Base-by-base conservation (phyloP, 495 filamentous ascomycete species). In the Aspergillus baeticus region DNA sequence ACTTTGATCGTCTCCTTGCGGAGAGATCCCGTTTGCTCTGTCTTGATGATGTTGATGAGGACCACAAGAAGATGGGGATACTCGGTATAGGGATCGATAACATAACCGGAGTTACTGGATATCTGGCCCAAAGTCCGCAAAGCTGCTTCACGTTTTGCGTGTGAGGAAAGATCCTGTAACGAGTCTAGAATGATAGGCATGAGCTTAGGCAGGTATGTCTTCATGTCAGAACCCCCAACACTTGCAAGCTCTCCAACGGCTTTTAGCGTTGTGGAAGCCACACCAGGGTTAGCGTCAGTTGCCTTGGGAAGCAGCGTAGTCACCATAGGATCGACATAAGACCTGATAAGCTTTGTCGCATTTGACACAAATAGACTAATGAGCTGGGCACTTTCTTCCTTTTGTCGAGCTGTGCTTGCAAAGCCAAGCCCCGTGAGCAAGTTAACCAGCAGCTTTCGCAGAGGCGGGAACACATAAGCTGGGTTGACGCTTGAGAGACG, bases 171-270 rank as follows among this genome's bases (percentile, higher is more conserved):
- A 65, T 98, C 94, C 73, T 98, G 91, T 43, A 99, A 75, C 10
- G 92, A 88, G 55, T 91, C 86, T 54, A 99, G 83, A 64, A 98
- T 95, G 50, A 96, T 91, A 5, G 88, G 88, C 94, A 98, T 99
- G 10, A 99, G 82, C 48, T 85, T 79, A 5, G 88, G 85, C 60
- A 97, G 88, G 68, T 96, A 96, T 1, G 82, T 78, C 33, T 88
- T 81, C 88, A 99, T 96, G 58, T 92, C 86, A 57, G 89, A 85
- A 1, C 95, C 94, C 33, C 95, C 94, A 39, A 98, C 92, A 20
- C 87, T 92, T 14, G 92, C 90, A 60, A 98, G 80, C 63, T 98
- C 91, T 38, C 94, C 94, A 53, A 98, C 87, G 6, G 94, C 92
- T 66, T 88, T 89, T 13, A 99, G 77, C n/a, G 94, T 92, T 8